A percentile compares a stretch with the other conserved stretches of the same genome.
Conservation (phyloP, 78 protist species). For the Speleostelium caveatum region DNA sequence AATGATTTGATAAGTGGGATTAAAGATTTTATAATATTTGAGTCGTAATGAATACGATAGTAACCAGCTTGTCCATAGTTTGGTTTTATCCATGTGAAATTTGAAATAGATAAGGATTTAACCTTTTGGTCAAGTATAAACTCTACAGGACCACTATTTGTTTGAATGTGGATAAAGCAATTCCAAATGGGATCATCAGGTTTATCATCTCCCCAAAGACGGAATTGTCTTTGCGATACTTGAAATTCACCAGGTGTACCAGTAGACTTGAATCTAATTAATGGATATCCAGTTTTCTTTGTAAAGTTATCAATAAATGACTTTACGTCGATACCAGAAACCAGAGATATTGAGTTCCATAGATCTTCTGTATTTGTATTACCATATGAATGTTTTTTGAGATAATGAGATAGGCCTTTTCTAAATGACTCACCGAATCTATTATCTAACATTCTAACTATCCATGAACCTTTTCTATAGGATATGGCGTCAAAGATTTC, state of each 20-base stretch:
- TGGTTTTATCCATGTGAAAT: constrained; percentile 86
- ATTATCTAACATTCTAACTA: constrained; percentile 89
- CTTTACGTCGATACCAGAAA: constrained; percentile 28
- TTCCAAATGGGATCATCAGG: constrained; percentile 45
- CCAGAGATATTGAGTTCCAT: constrained; percentile 87
- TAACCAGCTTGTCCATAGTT: constrained; percentile 88
- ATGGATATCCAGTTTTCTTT: constrained; percentile 59
- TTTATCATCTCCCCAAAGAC: too few relatives aligned
- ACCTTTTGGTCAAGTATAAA: not conserved
- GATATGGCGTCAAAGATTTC: constrained; percentile 95
- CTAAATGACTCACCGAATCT: constrained; percentile 86
- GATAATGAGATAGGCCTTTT: constrained; percentile 87
- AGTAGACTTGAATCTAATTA: constrained; percentile 2
- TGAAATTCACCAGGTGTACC: constrained; percentile 11
- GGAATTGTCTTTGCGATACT: constrained; percentile 35
- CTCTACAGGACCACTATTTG: constrained; percentile 6
- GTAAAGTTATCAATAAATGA: constrained; percentile 23
- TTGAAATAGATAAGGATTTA: constrained; percentile 1
- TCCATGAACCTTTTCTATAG: constrained; percentile 86
- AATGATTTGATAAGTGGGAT: constrained; percentile 44
- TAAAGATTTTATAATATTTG: not conserved
- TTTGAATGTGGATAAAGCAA: constrained; percentile 17
- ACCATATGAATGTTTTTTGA: constrained; percentile 77
- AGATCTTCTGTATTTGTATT: constrained; percentile 92
- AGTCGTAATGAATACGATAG: constrained; percentile 87